These are phyloP conservation scores for Logfia minima DNA, from an alignment of 129 eudicot species.

Conservation along the genomic window DNA sequence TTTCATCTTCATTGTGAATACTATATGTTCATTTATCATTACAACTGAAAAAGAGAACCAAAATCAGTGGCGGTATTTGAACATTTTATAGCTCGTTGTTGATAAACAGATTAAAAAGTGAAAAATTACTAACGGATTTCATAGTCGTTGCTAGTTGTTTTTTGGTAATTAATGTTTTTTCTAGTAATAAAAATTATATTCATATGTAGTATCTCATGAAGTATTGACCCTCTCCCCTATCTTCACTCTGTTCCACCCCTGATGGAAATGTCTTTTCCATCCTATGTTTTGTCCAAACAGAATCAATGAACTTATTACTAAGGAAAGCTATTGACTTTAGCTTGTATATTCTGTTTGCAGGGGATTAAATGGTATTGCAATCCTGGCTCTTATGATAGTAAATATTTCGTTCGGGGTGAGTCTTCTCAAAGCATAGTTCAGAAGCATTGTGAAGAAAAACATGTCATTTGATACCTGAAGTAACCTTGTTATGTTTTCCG, in stretches of 20 bases:
- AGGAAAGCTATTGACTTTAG: background rate
- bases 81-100: background rate
- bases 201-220: background rate
- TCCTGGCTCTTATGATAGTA: constrained; percentile 55
- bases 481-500: constrained; percentile 1
- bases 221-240: too few species aligned
- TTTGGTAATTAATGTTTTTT: background rate
- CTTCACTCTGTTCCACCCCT: too few species aligned
- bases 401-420: constrained; percentile 48
- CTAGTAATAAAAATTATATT: background rate
- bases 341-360: constrained; percentile 40
- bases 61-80: background rate
- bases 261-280: background rate
- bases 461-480: background rate
- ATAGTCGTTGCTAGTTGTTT: background rate
- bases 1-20: background rate
- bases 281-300: background rate
- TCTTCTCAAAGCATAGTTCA: constrained; percentile 45
- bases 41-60: background rate
- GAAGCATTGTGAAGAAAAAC: constrained; percentile 6
- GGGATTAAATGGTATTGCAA: constrained; percentile 42
- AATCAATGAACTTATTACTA: background rate
- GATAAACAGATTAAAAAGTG: background rate
- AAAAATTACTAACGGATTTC: background rate
- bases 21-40: background rate